A percentile compares a stretch with the other conserved stretches of the same genome.
These are phyloP conservation scores for Ceratocystis albifundus DNA, from an alignment of 2,329 filamentous ascomycete genomes.

Conservation along the genomic window DNA sequence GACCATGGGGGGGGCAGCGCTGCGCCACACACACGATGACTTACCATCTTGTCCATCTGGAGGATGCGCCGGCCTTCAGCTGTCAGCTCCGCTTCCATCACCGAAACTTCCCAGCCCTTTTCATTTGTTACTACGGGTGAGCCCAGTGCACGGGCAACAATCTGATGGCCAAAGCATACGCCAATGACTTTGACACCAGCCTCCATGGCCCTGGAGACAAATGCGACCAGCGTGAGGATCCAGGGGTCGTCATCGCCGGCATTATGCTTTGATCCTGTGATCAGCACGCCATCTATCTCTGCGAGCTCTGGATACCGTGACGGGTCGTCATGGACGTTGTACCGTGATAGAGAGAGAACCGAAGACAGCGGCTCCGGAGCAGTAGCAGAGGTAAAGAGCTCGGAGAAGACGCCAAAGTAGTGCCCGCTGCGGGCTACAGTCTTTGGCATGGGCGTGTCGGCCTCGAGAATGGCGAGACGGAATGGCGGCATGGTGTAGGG, in stretches of 20 bases:
- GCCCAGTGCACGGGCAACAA: slow-evolving; percentile 62
- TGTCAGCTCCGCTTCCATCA: slow-evolving; percentile 56
- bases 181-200: slow-evolving; percentile 61
- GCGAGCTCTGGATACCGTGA: slow-evolving; percentile 60
- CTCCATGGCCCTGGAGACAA: slow-evolving; percentile 46
- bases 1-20: background rate
- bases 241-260: slow-evolving; percentile 63
- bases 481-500: slow-evolving; percentile 35
- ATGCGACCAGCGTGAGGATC: slow-evolving; percentile 65
- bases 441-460: slow-evolving; percentile 61
- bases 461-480: slow-evolving; percentile 77
- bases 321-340: slow-evolving; percentile 49
- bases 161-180: slow-evolving; percentile 81
- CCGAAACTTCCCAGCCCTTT: slow-evolving; percentile 70
- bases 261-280: slow-evolving; percentile 65
- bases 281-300: slow-evolving; percentile 67
- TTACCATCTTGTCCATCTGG: slow-evolving; percentile 47
- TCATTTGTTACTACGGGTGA: slow-evolving; percentile 54
- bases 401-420: slow-evolving; percentile 60
- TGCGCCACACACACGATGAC: slow-evolving; percentile 23
- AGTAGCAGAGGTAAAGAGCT: slow-evolving; percentile 45
- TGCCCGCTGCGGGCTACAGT: slow-evolving; percentile 54
- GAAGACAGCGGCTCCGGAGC: slow-evolving; percentile 34
- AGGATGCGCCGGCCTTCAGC: slow-evolving; percentile 61
- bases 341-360: slow-evolving; percentile 49